Percentiles rank a stretch among this genome's conserved stretches.
Conservation (phyloP, 129 eudicot genomes). For the Smallanthus sonchifolius region DNA sequence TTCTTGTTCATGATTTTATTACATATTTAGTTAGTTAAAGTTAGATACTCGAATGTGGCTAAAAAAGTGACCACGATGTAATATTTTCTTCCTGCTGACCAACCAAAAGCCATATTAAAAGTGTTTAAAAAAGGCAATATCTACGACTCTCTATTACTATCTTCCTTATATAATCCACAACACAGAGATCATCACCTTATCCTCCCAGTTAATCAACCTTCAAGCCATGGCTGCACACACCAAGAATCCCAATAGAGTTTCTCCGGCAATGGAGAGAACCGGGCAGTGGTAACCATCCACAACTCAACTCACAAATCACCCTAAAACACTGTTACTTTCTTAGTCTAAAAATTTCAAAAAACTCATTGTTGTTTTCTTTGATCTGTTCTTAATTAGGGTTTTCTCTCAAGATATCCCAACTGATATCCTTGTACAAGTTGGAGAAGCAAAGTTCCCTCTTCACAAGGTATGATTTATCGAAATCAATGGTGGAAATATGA, state of each 20-base stretch:
- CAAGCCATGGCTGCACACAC: slow-evolving; percentile 39
- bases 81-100: slow-evolving; percentile 15
- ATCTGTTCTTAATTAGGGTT: slow-evolving; percentile 50
- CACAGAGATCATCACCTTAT: slow-evolving; percentile 23
- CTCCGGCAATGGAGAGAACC: slow-evolving; percentile 99
- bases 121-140: slow-evolving; percentile 24
- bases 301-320: background rate
- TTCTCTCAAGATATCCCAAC: slow-evolving; percentile 90
- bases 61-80: slow-evolving; percentile 27
- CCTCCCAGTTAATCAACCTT: slow-evolving; percentile 9
- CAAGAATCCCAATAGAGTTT: slow-evolving; percentile 44
- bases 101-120: slow-evolving; percentile 19
- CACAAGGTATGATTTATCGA: slow-evolving; percentile 61
- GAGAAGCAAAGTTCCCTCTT: slow-evolving; percentile 78
- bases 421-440: slow-evolving; percentile 75
- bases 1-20: background rate
- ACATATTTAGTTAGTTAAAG: slow-evolving; percentile 1
- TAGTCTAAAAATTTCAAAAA: background rate
- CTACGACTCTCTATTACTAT: slow-evolving; percentile 11
- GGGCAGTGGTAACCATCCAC: slow-evolving; percentile 72
- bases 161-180: slow-evolving; percentile 31
- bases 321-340: background rate
- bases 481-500: background rate
- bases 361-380: background rate
- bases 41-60: slow-evolving; percentile 11